A percentile compares a stretch with the other conserved stretches of the same genome.
Evolutionary conservation across 2,329 filamentous ascomycete species (phyloP).

Genomic region (Sporothrix schenckii): DNA sequence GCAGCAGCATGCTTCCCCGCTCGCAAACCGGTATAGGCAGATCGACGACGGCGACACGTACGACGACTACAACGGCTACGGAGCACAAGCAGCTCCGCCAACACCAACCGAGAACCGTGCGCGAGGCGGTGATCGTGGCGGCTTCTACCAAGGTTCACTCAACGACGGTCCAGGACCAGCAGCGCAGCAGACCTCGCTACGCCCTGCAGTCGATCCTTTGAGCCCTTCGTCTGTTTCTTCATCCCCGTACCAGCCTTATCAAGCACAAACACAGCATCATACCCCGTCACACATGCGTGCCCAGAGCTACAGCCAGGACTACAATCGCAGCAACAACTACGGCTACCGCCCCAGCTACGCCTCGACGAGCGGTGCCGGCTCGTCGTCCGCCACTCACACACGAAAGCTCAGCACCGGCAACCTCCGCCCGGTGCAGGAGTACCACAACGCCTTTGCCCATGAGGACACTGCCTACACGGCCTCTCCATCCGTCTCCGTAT

Average conservation of each 20-base stretch:
- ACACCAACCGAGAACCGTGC: constrained; percentile 11
- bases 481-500: constrained; percentile 3
- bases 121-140: constrained; percentile 21
- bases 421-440: constrained; percentile 40
- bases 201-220: constrained; percentile 14
- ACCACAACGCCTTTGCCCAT: constrained; percentile 43
- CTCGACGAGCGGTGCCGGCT: constrained; percentile 26
- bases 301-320: constrained; percentile 30
- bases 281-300: background rate
- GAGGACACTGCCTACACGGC: constrained; percentile 36
- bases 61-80: constrained; percentile 23
- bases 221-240: constrained; percentile 16
- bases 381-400: constrained; percentile 1
- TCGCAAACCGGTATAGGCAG: constrained; percentile 17
- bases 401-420: constrained; percentile 23
- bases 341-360: constrained; percentile 31
- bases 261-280: constrained; percentile 22
- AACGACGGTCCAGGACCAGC: constrained; percentile 18
- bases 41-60: constrained; percentile 14
- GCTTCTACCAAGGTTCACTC: constrained; percentile 27
- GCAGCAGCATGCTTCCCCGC: constrained; percentile 28
- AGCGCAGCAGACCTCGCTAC: constrained; percentile 3
- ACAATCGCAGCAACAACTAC: constrained; percentile 31
- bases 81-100: background rate
- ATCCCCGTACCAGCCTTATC: constrained; percentile 16